Base-by-base conservation (phyloP, 164 flowering plant genomes). In the Cinnamomum micranthum region DNA sequence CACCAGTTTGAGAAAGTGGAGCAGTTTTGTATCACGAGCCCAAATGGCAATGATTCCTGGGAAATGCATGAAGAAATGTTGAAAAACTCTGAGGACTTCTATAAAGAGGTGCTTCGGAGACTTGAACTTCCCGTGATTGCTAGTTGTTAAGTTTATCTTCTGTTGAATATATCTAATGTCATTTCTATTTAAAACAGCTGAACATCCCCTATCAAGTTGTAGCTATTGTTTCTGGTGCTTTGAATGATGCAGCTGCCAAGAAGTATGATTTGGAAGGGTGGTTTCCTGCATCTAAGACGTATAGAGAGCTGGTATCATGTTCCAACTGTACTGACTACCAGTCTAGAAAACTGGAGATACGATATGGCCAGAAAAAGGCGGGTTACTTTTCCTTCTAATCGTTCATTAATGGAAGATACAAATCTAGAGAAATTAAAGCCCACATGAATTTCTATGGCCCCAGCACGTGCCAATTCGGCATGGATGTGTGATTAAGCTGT, bases 1-100 rank as follows among this genome's bases (percentile, higher is more conserved):
- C 98, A 93, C 84, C 99, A 95, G 75, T 95, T 95, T 84, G 99
- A 95, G 81, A 95, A 95, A 78, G 90, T 93, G 71, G 99, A 95
- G 79, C 99, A 95, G 72, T 95, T 92, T 77, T 95, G 98, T 75
- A 68, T 93, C 9, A 95, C 97, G 69, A 86, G 89, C 79, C 98
- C 99, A 70, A 87, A 87, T 78, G 90, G 76, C 50, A 87, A 84
- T 75, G 90, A 91, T 50, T 92, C 97, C 17, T 92, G 95, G 97
- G 91, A 88, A 4, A 91, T 91, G 97, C 91, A 82, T 19, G 97
- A 91, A 71, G 95, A 92, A 78, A 91, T 91, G 93, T 74, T 92
- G 0, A 89, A 86, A 35, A 88, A 92, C 68, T 91, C 97, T 0
- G 91, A 92, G 85, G 93, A 92, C 0, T 95, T 95, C 72, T 95